phyloP scores from a whole-genome alignment of 192 early-diverging fungal genomes.

The Gamsiella multidivaricata region DNA sequence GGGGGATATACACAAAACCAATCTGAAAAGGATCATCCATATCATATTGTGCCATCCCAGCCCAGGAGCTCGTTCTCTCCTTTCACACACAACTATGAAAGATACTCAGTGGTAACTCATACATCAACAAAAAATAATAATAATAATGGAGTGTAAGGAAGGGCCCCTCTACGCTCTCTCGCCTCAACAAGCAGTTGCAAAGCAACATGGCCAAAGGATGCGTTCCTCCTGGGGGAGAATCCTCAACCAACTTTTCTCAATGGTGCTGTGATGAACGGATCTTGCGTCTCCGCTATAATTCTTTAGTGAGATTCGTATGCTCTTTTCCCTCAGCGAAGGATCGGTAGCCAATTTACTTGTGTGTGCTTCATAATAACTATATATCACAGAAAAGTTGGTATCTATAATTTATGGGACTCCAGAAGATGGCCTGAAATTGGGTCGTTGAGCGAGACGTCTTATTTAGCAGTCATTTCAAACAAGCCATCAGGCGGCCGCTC shows the following conservation, averaged over 20 bases:
- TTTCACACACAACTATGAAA: too few species aligned
- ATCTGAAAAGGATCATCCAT: too few species aligned
- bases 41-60: too few species aligned
- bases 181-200: constrained; percentile 9
- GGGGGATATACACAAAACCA: too few species aligned
- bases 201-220: constrained; percentile 7
- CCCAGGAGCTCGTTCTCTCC: too few species aligned
- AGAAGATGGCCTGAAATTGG: too few species aligned
- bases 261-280: neutral
- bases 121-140: constrained; percentile 10
- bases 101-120: too few species aligned
- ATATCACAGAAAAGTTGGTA: too few species aligned
- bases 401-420: neutral
- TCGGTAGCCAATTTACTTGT: constrained; percentile 29
- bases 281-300: constrained; percentile 34
- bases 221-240: too few species aligned
- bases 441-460: too few species aligned
- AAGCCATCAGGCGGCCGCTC: neutral
- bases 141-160: constrained; percentile 6
- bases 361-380: too few species aligned
- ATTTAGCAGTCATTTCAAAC: too few species aligned
- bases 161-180: constrained; percentile 47
- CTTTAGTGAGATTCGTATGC: constrained; percentile 55
- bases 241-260: constrained; percentile 7
- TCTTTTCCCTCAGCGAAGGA: constrained; percentile 56